Conservation (phyloP, 2,329 filamentous ascomycete genomes). For the Fusarium virguliforme region DNA sequence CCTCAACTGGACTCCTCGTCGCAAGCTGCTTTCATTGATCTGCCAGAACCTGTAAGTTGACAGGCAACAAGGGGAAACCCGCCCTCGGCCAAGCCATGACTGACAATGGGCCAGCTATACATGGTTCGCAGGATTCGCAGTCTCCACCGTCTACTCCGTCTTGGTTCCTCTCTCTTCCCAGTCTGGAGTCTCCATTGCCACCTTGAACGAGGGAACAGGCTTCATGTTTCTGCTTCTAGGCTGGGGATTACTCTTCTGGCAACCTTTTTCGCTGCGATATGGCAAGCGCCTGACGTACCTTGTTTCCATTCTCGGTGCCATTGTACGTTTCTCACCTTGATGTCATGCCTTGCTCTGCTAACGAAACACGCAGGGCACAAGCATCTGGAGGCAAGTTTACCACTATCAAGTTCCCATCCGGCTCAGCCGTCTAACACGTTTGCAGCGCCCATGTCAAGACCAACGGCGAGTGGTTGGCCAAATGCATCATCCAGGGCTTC, state of each 20-base stretch:
- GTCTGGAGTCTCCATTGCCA: constrained; percentile 53
- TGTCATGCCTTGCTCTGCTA: neutral
- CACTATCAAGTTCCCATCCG: fast-evolving
- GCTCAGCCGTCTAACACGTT: neutral
- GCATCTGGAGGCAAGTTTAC: constrained; percentile 46
- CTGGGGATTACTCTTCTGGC: constrained; percentile 64
- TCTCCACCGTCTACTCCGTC: constrained; percentile 59
- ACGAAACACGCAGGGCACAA: constrained; percentile 34
- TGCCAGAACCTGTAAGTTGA: constrained; percentile 52
- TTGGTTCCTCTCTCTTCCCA: constrained; percentile 55
- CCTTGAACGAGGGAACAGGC: constrained; percentile 60
- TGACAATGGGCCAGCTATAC: constrained; percentile 52
- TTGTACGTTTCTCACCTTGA: constrained; percentile 34
- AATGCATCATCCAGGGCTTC: constrained; percentile 62
- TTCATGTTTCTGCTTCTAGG: constrained; percentile 64
- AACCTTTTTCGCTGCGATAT: constrained; percentile 64
- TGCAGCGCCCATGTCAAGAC: constrained; percentile 57
- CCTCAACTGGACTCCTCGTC: constrained; percentile 63
- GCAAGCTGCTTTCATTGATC: constrained; percentile 49
- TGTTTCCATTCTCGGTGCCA: constrained; percentile 55
- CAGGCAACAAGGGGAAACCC: too few relatives aligned
- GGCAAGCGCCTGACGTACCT: constrained; percentile 61
- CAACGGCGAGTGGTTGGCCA: constrained; percentile 63
- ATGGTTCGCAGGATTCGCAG: constrained; percentile 60
- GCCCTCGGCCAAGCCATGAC: too few relatives aligned